Evolutionary conservation across 176 grass and related monocot species (phyloP), one percentile per base, ranked within the genome.

Genomic region (Lolium multiflorum): DNA sequence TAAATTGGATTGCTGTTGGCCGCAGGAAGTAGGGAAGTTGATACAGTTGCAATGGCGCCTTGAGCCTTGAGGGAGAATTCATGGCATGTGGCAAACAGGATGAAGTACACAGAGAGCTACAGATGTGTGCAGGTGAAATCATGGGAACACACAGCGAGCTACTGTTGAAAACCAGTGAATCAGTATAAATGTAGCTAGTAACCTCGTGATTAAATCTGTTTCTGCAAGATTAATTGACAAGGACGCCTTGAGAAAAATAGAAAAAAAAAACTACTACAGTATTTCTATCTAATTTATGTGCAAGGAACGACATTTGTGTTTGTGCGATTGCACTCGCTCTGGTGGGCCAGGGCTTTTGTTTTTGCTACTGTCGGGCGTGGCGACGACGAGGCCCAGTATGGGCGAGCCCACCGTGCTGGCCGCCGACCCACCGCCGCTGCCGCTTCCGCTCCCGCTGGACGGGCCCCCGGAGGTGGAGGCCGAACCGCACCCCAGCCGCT

Each of bases 351-450:
- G 16, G 73, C 24, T 8, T 20, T 11, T 3, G 2, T 35, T 20
- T 48, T 50, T 65, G 80, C 65, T 17, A 18, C 46, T 78, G 73
- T 37, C 41, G 46, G 80, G 38, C 74, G 78, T 71, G 2, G 76
- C 83, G 81, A 91, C 76, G 14, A 91, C 81, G n/a, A 91, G 85
- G 38, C 89, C 89, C 9, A 91, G 85, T 28, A 91, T 91, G 0
- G 89, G 89, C 0, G 89, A 91, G 81, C 86, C 89, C 58, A 84
- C 56, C 26, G 82, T 91, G 85, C 86, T 76, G 76, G 85, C 85
- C 7, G 85, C 85, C 8, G 85, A 91, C 68, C 85, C 75, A 14
- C 89, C 77, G 38, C 89, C 84, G 55, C 88, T 84, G 1, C 41
- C 41, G 41, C 41, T 43, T 43, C 41, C 41, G 41, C 41, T 43